Percentiles rank a stretch among this genome's conserved stretches.
Conservation (phyloP, 2,329 filamentous ascomycete species). For the Tolypocladium album region DNA sequence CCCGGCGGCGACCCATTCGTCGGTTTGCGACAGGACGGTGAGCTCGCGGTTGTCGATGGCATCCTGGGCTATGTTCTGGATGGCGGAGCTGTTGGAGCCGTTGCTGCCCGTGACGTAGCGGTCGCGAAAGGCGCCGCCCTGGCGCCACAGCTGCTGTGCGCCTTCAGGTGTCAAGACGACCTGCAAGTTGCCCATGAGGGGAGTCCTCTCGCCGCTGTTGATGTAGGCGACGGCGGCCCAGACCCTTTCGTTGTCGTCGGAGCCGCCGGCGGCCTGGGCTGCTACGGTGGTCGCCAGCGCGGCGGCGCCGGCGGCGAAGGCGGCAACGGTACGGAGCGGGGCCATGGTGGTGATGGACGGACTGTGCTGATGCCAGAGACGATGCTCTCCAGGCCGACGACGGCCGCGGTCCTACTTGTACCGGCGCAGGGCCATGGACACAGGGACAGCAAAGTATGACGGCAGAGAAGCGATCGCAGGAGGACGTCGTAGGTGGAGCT, state of each 20-base stretch:
- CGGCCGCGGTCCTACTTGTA: background rate
- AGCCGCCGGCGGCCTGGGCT: constrained; percentile 19
- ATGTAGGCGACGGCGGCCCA: constrained; percentile 39
- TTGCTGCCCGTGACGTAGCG: constrained; percentile 32
- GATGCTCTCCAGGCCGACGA: background rate
- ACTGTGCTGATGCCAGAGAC: background rate
- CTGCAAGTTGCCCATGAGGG: constrained; percentile 17
- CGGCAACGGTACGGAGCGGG: constrained; percentile 5
- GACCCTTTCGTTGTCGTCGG: constrained; percentile 24
- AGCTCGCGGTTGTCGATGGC: constrained; percentile 40
- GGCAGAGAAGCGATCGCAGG: background rate
- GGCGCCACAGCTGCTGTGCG: constrained; percentile 38
- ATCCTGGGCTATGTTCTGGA: constrained; percentile 29
- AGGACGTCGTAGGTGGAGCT: background rate
- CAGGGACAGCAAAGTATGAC: background rate
- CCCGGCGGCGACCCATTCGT: constrained; percentile 48
- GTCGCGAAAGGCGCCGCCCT: constrained; percentile 35
- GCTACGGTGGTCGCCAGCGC: constrained; percentile 7
- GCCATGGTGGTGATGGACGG: constrained; percentile 8
- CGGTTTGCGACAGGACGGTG: constrained; percentile 26
- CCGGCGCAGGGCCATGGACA: background rate
- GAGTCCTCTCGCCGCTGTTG: constrained; percentile 43
- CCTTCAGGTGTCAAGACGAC: constrained; percentile 38
- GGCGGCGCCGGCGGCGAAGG: constrained; percentile 7
- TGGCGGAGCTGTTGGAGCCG: constrained; percentile 15